phyloP scores from a whole-genome alignment of 371 early-diverging fungal species.

The Circinella umbellata region DNA sequence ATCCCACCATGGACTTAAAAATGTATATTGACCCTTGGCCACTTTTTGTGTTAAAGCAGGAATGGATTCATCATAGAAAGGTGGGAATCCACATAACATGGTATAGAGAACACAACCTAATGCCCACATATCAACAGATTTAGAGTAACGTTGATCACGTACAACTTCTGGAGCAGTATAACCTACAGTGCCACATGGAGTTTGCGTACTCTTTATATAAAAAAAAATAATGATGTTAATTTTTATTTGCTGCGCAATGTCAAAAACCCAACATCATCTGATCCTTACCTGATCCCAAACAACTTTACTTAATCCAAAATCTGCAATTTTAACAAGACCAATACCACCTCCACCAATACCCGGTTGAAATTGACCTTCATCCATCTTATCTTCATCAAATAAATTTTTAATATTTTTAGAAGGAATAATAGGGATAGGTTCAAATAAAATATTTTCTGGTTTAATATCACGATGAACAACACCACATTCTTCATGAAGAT shows the following conservation, averaged over 20 bases:
- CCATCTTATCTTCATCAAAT: constrained; percentile 48
- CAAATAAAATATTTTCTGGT: constrained; percentile 85
- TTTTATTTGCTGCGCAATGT: background rate
- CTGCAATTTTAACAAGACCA: constrained; percentile 71
- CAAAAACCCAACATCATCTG: background rate
- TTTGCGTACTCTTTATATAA: constrained; percentile 67
- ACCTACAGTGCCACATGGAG: constrained; percentile 83
- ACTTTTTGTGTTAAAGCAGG: constrained; percentile 65
- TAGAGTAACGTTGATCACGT: constrained; percentile 66
- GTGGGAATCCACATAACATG: constrained; percentile 79
- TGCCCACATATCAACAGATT: constrained; percentile 85
- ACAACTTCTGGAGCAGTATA: constrained; percentile 85
- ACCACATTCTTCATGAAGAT: constrained; percentile 87
- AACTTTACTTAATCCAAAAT: constrained; percentile 76
- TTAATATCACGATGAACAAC: constrained; percentile 94
- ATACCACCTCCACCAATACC: constrained; percentile 74
- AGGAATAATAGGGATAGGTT: constrained; percentile 56
- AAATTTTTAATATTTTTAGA: constrained; percentile 16
- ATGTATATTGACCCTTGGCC: constrained; percentile 65
- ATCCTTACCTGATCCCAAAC: constrained; percentile 41
- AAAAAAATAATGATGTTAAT: too few species aligned
- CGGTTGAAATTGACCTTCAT: constrained; percentile 59
- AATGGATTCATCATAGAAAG: constrained; percentile 76
- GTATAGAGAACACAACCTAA: constrained; percentile 84
- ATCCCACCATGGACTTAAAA: constrained; percentile 82